These are phyloP conservation scores for Paecilomyces sp. DNA, from an alignment of 2,329 filamentous ascomycete species.

Conservation along the genomic window DNA sequence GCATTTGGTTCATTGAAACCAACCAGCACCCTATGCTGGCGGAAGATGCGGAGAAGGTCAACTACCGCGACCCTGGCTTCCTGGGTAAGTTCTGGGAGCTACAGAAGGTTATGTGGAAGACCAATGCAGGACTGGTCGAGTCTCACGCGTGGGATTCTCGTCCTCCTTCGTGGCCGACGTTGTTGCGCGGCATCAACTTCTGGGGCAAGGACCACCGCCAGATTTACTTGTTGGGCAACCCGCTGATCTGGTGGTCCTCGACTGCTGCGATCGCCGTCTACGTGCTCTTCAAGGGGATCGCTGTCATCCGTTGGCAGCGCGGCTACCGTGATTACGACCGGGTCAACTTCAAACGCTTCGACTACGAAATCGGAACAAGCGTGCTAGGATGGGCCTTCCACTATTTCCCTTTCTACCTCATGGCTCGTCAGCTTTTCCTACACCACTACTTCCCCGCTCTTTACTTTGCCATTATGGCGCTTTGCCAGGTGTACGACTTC, in stretches of 20 bases:
- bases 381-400: slow-evolving; percentile 95
- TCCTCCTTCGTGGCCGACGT: slow-evolving; percentile 84
- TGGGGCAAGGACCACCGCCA: slow-evolving; percentile 93
- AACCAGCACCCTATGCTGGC: slow-evolving; percentile 78
- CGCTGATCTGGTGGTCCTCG: slow-evolving; percentile 88
- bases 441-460: slow-evolving; percentile 98
- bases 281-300: slow-evolving; percentile 75
- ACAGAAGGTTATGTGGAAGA: slow-evolving; percentile 98
- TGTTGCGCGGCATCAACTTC: slow-evolving; percentile 96
- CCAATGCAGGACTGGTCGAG: slow-evolving; percentile 91
- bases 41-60: slow-evolving; percentile 79
- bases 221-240: slow-evolving; percentile 94
- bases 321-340: slow-evolving; percentile 80
- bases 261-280: slow-evolving; percentile 72
- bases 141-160: slow-evolving; percentile 98
- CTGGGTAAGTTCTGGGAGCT: slow-evolving; percentile 97
- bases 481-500: slow-evolving; percentile 88
- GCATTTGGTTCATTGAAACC: slow-evolving; percentile 90
- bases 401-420: slow-evolving; percentile 98
- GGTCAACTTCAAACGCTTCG: slow-evolving; percentile 86
- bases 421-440: slow-evolving; percentile 95
- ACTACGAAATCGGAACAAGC: slow-evolving; percentile 88
- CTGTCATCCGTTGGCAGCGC: slow-evolving; percentile 88
- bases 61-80: slow-evolving; percentile 91
- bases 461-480: slow-evolving; percentile 84